Base-by-base conservation (phyloP, 805 yeast genomes). In the Kodamaea leandrae region DNA sequence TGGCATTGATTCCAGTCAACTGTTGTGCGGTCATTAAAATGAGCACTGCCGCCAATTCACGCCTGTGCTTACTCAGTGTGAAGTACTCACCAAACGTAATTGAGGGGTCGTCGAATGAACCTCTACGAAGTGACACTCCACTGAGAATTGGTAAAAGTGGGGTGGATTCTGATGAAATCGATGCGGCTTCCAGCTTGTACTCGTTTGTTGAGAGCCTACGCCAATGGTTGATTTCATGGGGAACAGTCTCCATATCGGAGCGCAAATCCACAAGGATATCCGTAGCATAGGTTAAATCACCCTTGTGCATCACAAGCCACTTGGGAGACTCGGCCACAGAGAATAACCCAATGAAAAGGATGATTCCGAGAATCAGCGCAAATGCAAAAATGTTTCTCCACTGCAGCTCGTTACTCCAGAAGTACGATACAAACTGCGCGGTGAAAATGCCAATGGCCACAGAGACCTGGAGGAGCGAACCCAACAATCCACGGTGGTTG, bases 401-500 rank as follows among this genome's bases (percentile, higher is more conserved):
- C 42, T 64, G 62, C 39, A 57, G 53, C 42, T 58, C 61, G 45
- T 66, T 64, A 9, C 68, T 51, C 60, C 63, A 66, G 15, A 52
- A 45, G 19, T 57, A 54, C 5, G 68, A 60, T 9, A 63, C 50
- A 2, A 58, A 32, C 42, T 68, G 72, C 2, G 69, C 61, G 15
- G 51, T 6, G 9, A 67, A 51, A n/a, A 69, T 61, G 3, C 74
- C 73, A 7, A 57, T 39, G 3, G 71, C 65, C 4, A 68, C 64
- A 0, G 70, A 63, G 15, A 67, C 52, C 51, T 68, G 74, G 28
- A 63, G 51, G 24, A 67, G 49, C 2, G 71, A 55, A 1, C 74
- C 74, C 47, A 69, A 46, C 12, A 67, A 52, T n/a, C 74, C 74
- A 15, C 72, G 49, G 40, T 66, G 70, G 44, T 62, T 64, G 9